Conservation (phyloP, 768 basidiomycete genomes). For the Epithele typhae region DNA sequence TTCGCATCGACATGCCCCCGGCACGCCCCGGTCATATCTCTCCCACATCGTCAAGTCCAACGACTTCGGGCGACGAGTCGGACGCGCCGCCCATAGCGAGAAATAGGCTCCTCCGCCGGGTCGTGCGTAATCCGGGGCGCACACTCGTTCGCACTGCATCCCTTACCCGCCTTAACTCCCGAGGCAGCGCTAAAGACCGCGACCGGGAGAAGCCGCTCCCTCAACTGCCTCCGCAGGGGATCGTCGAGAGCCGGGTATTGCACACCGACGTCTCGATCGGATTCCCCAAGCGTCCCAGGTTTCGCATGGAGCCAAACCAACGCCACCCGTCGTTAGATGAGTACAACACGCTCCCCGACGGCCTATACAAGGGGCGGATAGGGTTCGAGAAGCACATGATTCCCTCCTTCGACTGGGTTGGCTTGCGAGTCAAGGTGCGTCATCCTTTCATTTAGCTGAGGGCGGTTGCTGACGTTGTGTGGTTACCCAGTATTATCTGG, state of each 20-base stretch:
- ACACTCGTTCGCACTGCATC: neutral
- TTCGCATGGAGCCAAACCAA: constrained; percentile 32
- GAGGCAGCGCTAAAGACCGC: neutral
- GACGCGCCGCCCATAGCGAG: constrained; percentile 20
- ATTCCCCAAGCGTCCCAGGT: constrained; percentile 65
- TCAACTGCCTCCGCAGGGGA: constrained; percentile 18
- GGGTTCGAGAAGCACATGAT: constrained; percentile 53
- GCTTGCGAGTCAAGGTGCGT: constrained; percentile 63
- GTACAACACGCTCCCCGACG: constrained; percentile 55
- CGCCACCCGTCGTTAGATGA: constrained; percentile 43
- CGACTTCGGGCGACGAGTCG: constrained; percentile 45
- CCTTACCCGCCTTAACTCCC: constrained; percentile 8
- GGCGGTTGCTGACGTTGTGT: no score
- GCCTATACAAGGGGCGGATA: constrained; percentile 59
- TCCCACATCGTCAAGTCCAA: constrained; percentile 27
- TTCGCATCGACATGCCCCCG: constrained; percentile 42
- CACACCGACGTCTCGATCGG: constrained; percentile 55
- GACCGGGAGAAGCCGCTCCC: constrained; percentile 24
- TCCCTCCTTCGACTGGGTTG: constrained; percentile 62
- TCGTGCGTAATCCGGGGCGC: constrained; percentile 19
- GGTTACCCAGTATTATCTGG: constrained; percentile 59
- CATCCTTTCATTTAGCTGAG: no score
- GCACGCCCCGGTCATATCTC: constrained; percentile 22
- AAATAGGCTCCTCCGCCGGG: constrained; percentile 28
- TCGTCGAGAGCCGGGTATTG: constrained; percentile 42